Conservation (phyloP, 2,329 filamentous ascomycete species). For the Trichoderma arundinaceum region DNA sequence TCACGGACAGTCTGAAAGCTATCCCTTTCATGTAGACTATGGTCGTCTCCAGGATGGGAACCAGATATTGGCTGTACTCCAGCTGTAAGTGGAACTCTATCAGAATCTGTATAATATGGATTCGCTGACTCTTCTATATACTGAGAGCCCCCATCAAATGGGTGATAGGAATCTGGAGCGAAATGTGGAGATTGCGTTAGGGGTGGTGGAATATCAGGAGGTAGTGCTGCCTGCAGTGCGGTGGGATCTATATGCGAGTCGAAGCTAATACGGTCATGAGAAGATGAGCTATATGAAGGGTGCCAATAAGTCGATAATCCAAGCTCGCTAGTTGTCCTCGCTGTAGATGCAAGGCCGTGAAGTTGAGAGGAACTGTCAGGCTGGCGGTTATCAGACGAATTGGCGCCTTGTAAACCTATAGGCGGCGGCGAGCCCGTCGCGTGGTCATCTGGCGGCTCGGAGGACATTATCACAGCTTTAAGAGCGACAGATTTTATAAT, state of each 20-base stretch:
- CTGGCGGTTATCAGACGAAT: constrained; percentile 35
- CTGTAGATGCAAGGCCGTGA: constrained; percentile 32
- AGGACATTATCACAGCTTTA: constrained; percentile 40
- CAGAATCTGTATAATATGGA: constrained; percentile 58
- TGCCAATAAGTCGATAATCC: constrained; percentile 61
- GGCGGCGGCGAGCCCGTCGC: constrained; percentile 49
- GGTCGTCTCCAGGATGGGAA: constrained; percentile 49
- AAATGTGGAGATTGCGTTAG: constrained; percentile 36
- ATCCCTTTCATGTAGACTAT: constrained; percentile 53
- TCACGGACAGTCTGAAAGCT: constrained; percentile 65
- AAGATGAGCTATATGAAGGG: constrained; percentile 50
- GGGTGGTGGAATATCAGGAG: constrained; percentile 54
- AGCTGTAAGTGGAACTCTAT: constrained; percentile 63
- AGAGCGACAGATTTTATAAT: constrained; percentile 2
- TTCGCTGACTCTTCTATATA: constrained; percentile 45
- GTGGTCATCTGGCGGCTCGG: constrained; percentile 39
- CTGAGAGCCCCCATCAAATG: constrained; percentile 41
- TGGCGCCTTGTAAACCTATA: constrained; percentile 73
- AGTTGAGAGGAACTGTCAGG: not conserved
- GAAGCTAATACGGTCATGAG: constrained; percentile 46
- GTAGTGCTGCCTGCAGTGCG: constrained; percentile 60
- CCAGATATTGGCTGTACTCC: constrained; percentile 61
- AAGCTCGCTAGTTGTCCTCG: constrained; percentile 45
- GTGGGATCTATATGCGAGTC: constrained; percentile 60
- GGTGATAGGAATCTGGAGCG: constrained; percentile 41